Evolutionary conservation across 352 stramenopile species (phyloP).

Genomic region (Blastocystis sp.): DNA sequence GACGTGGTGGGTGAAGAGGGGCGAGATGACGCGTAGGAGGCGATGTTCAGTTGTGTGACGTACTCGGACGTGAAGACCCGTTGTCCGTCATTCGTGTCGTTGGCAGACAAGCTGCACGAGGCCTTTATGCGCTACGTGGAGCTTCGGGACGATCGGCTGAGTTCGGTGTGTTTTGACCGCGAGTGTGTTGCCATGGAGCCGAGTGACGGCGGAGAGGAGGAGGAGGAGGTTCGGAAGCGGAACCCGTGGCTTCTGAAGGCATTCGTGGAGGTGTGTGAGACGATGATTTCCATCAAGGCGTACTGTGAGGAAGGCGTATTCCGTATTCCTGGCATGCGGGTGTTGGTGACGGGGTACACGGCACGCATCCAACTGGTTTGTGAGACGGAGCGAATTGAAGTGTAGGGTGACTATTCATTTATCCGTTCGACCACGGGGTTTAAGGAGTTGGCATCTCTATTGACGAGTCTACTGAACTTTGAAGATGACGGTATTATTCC

Average conservation of each 20-base stretch:
- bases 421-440: not conserved
- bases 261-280: not conserved
- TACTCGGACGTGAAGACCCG: not conserved
- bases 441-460: slow-evolving; percentile 23
- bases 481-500: not conserved
- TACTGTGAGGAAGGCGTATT: slow-evolving; percentile 4
- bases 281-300: not conserved
- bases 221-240: not conserved
- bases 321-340: not conserved
- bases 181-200: not conserved
- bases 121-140: not conserved
- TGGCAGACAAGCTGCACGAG: not conserved
- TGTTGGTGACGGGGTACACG: not conserved
- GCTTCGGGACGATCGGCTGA: not conserved
- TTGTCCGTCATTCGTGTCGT: not conserved
- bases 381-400: not conserved
- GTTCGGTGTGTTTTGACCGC: not conserved
- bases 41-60: not conserved
- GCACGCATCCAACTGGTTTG: not conserved
- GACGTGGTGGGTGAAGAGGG: not conserved
- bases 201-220: not conserved
- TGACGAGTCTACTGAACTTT: not conserved
- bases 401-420: slow-evolving; percentile 44
- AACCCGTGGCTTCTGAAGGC: not conserved
- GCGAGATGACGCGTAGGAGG: not conserved